These are phyloP conservation scores for Peterozyma xylosa DNA, from an alignment of 805 yeast species.

Conservation along the genomic window DNA sequence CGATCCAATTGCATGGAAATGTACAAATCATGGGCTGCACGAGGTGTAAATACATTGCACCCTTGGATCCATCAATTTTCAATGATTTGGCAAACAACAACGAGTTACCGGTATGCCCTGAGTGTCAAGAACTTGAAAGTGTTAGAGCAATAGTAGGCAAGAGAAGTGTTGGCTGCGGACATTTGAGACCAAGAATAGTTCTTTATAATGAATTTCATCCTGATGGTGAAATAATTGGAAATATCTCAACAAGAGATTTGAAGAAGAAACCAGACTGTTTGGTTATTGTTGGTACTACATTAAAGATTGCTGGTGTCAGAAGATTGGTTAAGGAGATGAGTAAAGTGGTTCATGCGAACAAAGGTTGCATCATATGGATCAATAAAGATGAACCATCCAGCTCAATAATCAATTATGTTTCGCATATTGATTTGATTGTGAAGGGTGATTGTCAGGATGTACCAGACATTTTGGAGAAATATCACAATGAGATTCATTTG, in stretches of 20 bases:
- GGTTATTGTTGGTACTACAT: constrained; percentile 76
- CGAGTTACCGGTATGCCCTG: constrained; percentile 50
- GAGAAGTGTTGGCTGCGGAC: constrained; percentile 56
- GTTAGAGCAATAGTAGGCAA: constrained; percentile 55
- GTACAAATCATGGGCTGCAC: constrained; percentile 67
- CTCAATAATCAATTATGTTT: constrained; percentile 40
- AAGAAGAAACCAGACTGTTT: constrained; percentile 66
- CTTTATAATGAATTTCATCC: constrained; percentile 75
- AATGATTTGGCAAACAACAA: constrained; percentile 13
- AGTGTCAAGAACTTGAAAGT: constrained; percentile 51
- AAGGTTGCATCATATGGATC: constrained; percentile 57
- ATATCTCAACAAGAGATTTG: constrained; percentile 61
- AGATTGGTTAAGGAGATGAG: constrained; percentile 55
- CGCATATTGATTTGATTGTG: constrained; percentile 48
- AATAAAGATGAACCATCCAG: constrained; percentile 49
- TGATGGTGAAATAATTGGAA: constrained; percentile 82
- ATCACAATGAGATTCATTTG: constrained; percentile 19
- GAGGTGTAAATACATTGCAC: constrained; percentile 57
- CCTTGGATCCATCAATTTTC: constrained; percentile 47
- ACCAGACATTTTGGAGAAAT: constrained; percentile 20
- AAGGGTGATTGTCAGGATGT: constrained; percentile 61
- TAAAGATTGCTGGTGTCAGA: constrained; percentile 71
- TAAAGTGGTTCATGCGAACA: constrained; percentile 44
- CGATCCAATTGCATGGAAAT: constrained; percentile 83
- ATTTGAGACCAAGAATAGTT: constrained; percentile 58